A percentile compares a stretch with the other conserved stretches of the same genome.
Conservation (phyloP, 768 basidiomycete species). For the Mycena filopes region DNA sequence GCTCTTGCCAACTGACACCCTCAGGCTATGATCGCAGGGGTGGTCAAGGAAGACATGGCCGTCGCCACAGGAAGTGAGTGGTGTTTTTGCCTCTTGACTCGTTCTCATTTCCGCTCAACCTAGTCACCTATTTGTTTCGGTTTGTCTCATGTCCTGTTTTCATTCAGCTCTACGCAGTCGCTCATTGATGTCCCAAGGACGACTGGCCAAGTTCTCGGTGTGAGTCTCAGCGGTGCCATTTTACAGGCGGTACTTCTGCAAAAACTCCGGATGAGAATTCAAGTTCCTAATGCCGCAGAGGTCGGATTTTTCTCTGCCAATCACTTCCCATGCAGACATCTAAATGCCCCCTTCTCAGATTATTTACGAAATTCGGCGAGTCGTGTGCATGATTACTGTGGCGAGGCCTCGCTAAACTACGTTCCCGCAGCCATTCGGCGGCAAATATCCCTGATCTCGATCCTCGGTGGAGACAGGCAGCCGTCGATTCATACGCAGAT, state of each 20-base stretch:
- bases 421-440: constrained; percentile 68
- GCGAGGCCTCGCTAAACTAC: not conserved
- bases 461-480: constrained; percentile 64
- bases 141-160: constrained; percentile 18
- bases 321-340: constrained; percentile 26
- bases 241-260: constrained; percentile 81
- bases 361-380: constrained; percentile 76
- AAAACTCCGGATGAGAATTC: constrained; percentile 79
- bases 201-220: constrained; percentile 95
- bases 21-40: constrained; percentile 89
- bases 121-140: constrained; percentile 96
- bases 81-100: constrained; percentile 19
- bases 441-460: constrained; percentile 75
- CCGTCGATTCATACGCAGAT: constrained; percentile 80
- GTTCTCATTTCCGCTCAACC: constrained; percentile 16
- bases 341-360: constrained; percentile 54
- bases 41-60: constrained; percentile 83
- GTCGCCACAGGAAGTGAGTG: constrained; percentile 90
- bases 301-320: constrained; percentile 53
- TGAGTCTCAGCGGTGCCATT: constrained; percentile 86
- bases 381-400: constrained; percentile 12
- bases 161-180: constrained; percentile 70
- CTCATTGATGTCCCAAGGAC: constrained; percentile 94
- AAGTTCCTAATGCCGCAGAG: constrained; percentile 77
- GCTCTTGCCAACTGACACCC: constrained; percentile 10